Base-by-base conservation (phyloP, 768 basidiomycete genomes). In the Suillus americanus region DNA sequence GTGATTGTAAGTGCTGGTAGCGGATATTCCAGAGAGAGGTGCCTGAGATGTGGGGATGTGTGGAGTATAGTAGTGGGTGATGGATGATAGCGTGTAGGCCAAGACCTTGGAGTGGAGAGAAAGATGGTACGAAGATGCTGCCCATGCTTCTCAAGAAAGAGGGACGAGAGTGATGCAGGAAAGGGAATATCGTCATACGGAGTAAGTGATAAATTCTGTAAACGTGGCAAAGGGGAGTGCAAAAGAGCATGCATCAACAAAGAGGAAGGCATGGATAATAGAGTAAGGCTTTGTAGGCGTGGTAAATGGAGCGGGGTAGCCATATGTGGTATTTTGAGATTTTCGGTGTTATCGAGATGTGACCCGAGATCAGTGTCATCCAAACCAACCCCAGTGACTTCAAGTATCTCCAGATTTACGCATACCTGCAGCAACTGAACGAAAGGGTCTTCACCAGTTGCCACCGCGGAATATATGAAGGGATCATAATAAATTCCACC, bases 11-110 rank as follows among this genome's bases (percentile, higher is more conserved):
- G 79, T 1, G 71, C 66, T 2, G 92, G 91, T 13, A 92, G 77
- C 0, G 91, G 92, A 8, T 74, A 80, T 75, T 92, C 90, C 54
- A 93, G 81, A 1, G 91, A 89, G 43, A 93, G 83, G 71, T 90
- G 88, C n/a, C 79, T 81, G 8, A 93, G 79, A 40, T 79, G 76
- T 20, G 89, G 88, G 37, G 80, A 85, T 40, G 77, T 79, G 46
- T 72, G 70, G 20, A 91, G 77, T 20, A 90, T 57, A 25, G 77
- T 77, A 0, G 70, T 64, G 0, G 88, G 86, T 38, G 86, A 85
- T 38, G 88, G 81, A 63, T 84, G 86, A 41, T 85, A 80, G 50
- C 78, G 76, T 3, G 85, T 86, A 2, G 88, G 89, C 87, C 87
- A 89, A 25, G 84, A 83, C 73, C 89, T 90, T 1, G 88, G 88